A percentile compares a stretch with the other conserved stretches of the same genome.
Conservation (phyloP, 441 rosid species). For the California macrophylla region DNA sequence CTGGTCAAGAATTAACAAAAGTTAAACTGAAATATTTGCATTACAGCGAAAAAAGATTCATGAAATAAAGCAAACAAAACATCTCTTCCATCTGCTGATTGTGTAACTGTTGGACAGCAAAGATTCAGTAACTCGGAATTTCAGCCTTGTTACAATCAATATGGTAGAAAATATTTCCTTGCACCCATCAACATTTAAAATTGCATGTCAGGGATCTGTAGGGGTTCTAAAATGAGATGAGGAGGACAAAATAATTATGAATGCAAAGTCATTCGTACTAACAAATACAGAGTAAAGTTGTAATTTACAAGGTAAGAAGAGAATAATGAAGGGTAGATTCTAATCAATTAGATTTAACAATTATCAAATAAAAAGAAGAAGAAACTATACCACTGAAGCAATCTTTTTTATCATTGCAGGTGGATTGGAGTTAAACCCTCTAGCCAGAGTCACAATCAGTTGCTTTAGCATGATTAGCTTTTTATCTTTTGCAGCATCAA, state of each 20-base stretch:
- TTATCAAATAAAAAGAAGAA: slow-evolving; percentile 8
- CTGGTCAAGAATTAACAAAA: slow-evolving; percentile 31
- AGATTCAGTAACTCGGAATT: neutral
- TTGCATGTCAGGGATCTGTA: neutral
- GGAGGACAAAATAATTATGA: neutral
- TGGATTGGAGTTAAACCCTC: slow-evolving; percentile 83
- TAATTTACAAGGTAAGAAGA: neutral
- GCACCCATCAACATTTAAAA: too few species aligned
- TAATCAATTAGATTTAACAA: slow-evolving; percentile 8
- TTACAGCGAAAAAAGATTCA: slow-evolving; percentile 2
- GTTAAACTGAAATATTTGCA: slow-evolving; percentile 8
- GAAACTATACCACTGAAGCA: slow-evolving; percentile 69
- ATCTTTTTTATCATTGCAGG: slow-evolving; percentile 86
- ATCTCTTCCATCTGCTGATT: neutral
- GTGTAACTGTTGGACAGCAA: neutral
- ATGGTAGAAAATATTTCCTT: neutral
- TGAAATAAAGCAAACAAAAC: slow-evolving; percentile 8
- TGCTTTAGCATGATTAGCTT: slow-evolving; percentile 88
- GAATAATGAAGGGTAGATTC: neutral
- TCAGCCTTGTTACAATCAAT: neutral
- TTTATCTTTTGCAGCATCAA: slow-evolving; percentile 78
- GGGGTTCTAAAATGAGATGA: neutral
- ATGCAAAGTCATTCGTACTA: neutral
- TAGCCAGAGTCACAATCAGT: slow-evolving; percentile 63
- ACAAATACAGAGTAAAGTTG: neutral